Base-by-base conservation (phyloP, 2,329 filamentous ascomycete genomes). In the Pseudocercospora eumusae region DNA sequence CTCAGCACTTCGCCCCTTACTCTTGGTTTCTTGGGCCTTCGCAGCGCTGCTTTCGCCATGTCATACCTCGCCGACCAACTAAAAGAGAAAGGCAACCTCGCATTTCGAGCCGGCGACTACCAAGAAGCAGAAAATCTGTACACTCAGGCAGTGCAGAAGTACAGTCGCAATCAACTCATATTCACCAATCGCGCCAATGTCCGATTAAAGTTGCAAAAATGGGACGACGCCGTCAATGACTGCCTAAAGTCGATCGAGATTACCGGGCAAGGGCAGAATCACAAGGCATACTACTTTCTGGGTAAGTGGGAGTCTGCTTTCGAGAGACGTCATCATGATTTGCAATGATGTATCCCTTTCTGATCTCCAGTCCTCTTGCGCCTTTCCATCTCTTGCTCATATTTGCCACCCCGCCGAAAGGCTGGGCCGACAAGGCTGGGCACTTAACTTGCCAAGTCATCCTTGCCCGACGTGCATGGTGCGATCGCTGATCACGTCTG, bases 101-200 rank as follows among this genome's bases (percentile, higher is more conserved):
- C 82, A 72, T 93, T 90, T 76, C 82, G 85, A 64, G 76, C 80
- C 8, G 85, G 84, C 64, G 86, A 93, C 69, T 93, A 83, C 71
- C 75, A 78, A 4, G 81, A 78, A 23, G 90, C 90, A 40, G 89
- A 92, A 65, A 81, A 81, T 20, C 78, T 87, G 61, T 93, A 93
- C 76, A 88, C 88, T 4, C 66, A 71, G 56, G 90, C 90, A 79
- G 92, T 96, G 69, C 86, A 90, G 70, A 86, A 87, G 73, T 91
- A 96, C 76, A 84, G 90, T 3, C 83, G 81, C 59, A 95, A 96
- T 73, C 86, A 89, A 1, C 82, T 89, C 28, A 84, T 96, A 56
- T 97, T 92, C 78, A 93, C 92, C 42, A 98, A 97, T 78, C 90
- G 93, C 58, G 91, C 92, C 56, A 89, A 96, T 78, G 87, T 89